Conservation (phyloP, 495 filamentous ascomycete species). For the Penicillium cataractarum region DNA sequence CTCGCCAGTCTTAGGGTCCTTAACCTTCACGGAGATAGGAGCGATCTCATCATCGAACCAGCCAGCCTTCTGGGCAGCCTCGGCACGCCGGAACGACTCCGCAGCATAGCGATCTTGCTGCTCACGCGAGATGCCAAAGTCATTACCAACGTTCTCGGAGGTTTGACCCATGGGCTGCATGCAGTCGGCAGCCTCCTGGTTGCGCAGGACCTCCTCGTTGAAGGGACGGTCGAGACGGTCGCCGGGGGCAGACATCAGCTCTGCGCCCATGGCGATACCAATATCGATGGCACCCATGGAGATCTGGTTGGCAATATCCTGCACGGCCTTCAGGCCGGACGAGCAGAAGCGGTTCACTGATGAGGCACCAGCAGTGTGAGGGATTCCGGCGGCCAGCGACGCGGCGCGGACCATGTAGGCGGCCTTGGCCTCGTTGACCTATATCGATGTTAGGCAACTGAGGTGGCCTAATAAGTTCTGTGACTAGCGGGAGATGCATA, state of each 20-base stretch:
- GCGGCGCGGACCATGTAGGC: slow-evolving; percentile 90
- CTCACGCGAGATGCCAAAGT: slow-evolving; percentile 83
- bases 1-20: slow-evolving; percentile 81
- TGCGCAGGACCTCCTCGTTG: slow-evolving; percentile 72
- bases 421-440: slow-evolving; percentile 86
- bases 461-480: not conserved
- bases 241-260: slow-evolving; percentile 78
- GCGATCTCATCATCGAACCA: slow-evolving; percentile 95
- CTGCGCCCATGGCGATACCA: slow-evolving; percentile 85
- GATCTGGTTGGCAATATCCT: slow-evolving; percentile 93
- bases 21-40: slow-evolving; percentile 78
- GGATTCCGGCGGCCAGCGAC: slow-evolving; percentile 88
- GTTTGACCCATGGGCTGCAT: slow-evolving; percentile 98
- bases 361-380: slow-evolving; percentile 80
- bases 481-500: slow-evolving; percentile 40
- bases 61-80: slow-evolving; percentile 88
- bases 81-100: slow-evolving; percentile 83
- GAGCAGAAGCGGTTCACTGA: slow-evolving; percentile 96
- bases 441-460: not conserved
- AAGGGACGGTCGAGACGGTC: slow-evolving; percentile 72
- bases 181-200: slow-evolving; percentile 82
- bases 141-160: slow-evolving; percentile 90
- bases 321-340: slow-evolving; percentile 90
- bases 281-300: slow-evolving; percentile 76
- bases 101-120: slow-evolving; percentile 82